Evolutionary conservation across 495 filamentous ascomycete species (phyloP), one percentile per base, ranked within the genome.

Genomic region (Penicillium diatomitis): DNA sequence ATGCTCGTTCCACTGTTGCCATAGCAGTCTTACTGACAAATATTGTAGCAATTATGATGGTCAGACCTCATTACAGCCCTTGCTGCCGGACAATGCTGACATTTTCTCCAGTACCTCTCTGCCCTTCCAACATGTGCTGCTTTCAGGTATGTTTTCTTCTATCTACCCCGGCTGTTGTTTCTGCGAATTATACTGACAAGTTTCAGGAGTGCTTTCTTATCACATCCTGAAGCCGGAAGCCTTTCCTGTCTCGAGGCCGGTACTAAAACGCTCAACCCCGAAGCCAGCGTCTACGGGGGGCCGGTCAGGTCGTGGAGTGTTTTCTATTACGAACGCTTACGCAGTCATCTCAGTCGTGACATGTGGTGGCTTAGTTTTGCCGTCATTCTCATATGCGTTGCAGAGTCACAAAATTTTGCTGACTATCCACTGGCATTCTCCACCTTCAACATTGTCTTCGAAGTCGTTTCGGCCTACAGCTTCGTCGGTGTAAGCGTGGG

Each of bases 361-460:
- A 64, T 90, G 3, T 91, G 87, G 87, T 89, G 82, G 79, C 74
- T 96, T n/a, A 80, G 81, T 0, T 62, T 87, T 5, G 85, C 86
- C 7, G 66, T 82, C 5, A 65, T 88, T 29, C 65, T 87, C 44
- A 88, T 95, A 55, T 73, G 78, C 48, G 81, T 84, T 51, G 81
- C 83, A 49, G 88, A 94, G 61, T 80, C 79, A 2, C 63, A 63
- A 38, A 71, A 85, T 50, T 88, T 82, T 64, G 71, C 78, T 12
- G 59, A 66, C 12, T 72, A 88, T 41, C 88, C 88, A 0, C 64
- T 84, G 29, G 72, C 73, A 1, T 91, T 80, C 67, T 86, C 81
- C 45, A 81, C 88, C n/a, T 92, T 94, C 63, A 91, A 90, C 56
- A 77, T 94, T 50, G 73, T 89, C 36, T 95, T 95, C 57, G 89